Evolutionary conservation across 2,329 filamentous ascomycete genomes (phyloP).

Genomic region (Aspergillus brunneoviolaceus): DNA sequence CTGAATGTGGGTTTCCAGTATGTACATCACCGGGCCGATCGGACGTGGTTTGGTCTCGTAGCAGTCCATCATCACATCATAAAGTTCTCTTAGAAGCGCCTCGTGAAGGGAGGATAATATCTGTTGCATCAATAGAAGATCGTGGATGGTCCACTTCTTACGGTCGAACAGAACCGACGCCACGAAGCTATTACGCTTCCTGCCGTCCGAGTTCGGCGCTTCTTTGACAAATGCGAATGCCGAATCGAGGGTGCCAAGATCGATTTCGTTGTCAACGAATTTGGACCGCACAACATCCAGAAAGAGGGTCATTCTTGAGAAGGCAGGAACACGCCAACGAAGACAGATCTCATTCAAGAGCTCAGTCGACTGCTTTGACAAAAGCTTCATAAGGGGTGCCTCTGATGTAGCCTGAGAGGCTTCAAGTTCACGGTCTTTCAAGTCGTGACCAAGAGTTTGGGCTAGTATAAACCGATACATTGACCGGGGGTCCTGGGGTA

Average conservation of each 20-base stretch:
- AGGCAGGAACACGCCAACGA: conserved; percentile 85
- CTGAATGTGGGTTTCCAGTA: conserved; percentile 80
- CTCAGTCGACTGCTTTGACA: conserved; percentile 77
- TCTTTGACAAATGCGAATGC: conserved; percentile 81
- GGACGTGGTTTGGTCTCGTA: conserved; percentile 86
- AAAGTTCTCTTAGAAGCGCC: conserved; percentile 79
- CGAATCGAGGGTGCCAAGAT: conserved; percentile 76
- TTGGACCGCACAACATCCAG: conserved; percentile 83
- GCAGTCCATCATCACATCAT: conserved; percentile 79
- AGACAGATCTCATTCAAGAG: conserved; percentile 80
- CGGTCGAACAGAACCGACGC: conserved; percentile 55
- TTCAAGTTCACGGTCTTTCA: conserved; percentile 56
- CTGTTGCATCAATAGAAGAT: conserved; percentile 70
- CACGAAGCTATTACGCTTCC: conserved; percentile 52
- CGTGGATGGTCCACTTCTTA: conserved; percentile 67
- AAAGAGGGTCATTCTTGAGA: conserved; percentile 74
- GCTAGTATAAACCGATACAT: conserved; percentile 82
- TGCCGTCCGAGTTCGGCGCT: conserved; percentile 64
- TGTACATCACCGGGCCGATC: conserved; percentile 74
- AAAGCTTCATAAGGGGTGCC: conserved; percentile 51
- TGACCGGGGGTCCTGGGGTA: conserved; percentile 76
- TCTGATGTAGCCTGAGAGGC: conserved; percentile 51
- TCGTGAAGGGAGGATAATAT: conserved; percentile 75
- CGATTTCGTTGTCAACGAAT: conserved; percentile 79
- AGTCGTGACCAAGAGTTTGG: conserved; percentile 66